Evolutionary conservation across 116 monocot species (phyloP), one percentile per base, ranked within the genome.

Genomic region (Thalassia testudinum): DNA sequence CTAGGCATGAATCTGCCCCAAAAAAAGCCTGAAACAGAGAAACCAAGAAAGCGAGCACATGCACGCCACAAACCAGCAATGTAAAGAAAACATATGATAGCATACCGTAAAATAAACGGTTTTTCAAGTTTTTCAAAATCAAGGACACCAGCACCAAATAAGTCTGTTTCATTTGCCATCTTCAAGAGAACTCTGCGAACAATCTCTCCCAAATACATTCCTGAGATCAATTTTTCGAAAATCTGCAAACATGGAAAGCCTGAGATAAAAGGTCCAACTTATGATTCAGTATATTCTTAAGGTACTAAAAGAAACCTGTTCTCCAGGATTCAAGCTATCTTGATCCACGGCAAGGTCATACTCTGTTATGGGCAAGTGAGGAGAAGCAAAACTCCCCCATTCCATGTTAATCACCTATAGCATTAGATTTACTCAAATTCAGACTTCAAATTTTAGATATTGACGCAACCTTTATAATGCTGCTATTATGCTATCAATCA

Each of bases 341-440:
- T 20, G 22, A 60, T 91, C 91, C 27, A 91, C 47, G 22, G 68
- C 78, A 28, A 49, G 27, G 27, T 91, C 91, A 50, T 73, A 80
- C 30, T 73, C 73, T 37, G 81, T 81, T 17, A 65, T 47, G 1
- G 91, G 91, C 30, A 91, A 75, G 62, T 76, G 66, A 48, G 85
- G 66, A 17, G 85, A 91, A 37, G 61, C 19, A 58, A 85, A 91
- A 54, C 85, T 85, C 21, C 91, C 85, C 91, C 91, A 91, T 64
- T 91, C 91, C 91, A 91, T 91, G 66, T 91, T 91, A 58, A 91
- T 85, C n/a, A 91, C 91, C 91, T 91, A 50, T 17, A 54, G 47
- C n/a, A 55, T 10, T 5, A 34, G 10, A 5, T 34, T 34, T 5
- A 10, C 10, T 34, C 30, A 3, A 34, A 34, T 5, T 34, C 10